Percentiles rank a stretch among this genome's conserved stretches.
These are phyloP conservation scores for Kodamaea plutei DNA, from an alignment of 1,139 yeast genomes.

Conservation along the genomic window DNA sequence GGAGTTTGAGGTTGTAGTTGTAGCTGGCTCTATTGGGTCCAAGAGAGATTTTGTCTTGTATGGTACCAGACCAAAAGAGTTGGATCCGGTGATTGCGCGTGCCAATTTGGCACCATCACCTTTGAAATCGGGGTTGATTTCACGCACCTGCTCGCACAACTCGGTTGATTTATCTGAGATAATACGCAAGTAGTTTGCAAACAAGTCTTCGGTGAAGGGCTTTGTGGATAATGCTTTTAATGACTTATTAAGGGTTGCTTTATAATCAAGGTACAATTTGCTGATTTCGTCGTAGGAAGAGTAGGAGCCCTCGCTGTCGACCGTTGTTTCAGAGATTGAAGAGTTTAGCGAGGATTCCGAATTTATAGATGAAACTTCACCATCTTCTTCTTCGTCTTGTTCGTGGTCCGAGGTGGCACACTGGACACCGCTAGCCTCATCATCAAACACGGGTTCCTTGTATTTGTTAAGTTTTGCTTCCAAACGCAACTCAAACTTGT, in stretches of 20 bases:
- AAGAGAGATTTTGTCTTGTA: constrained; percentile 42
- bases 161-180: constrained; percentile 39
- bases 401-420: constrained; percentile 1
- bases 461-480: constrained; percentile 16
- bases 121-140: constrained; percentile 37
- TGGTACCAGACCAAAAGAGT: constrained; percentile 36
- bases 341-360: constrained; percentile 19
- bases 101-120: constrained; percentile 47
- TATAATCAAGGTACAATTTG: constrained; percentile 28
- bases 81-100: constrained; percentile 44
- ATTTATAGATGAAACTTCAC: constrained; percentile 18
- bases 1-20: constrained; percentile 11
- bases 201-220: constrained; percentile 28
- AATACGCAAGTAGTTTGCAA: constrained; percentile 25
- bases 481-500: constrained; percentile 27
- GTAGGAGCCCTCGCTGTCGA: constrained; percentile 29
- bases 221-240: constrained; percentile 15
- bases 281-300: constrained; percentile 41
- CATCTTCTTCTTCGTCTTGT: constrained; percentile 9
- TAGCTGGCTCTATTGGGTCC: constrained; percentile 24
- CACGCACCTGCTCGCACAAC: constrained; percentile 36
- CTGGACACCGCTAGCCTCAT: constrained; percentile 5
- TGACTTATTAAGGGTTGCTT: constrained; percentile 19
- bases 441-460: constrained; percentile 10
- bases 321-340: constrained; percentile 10